phyloP scores from a whole-genome alignment of 179 eudicot species.

The Gypsophila paniculata region DNA sequence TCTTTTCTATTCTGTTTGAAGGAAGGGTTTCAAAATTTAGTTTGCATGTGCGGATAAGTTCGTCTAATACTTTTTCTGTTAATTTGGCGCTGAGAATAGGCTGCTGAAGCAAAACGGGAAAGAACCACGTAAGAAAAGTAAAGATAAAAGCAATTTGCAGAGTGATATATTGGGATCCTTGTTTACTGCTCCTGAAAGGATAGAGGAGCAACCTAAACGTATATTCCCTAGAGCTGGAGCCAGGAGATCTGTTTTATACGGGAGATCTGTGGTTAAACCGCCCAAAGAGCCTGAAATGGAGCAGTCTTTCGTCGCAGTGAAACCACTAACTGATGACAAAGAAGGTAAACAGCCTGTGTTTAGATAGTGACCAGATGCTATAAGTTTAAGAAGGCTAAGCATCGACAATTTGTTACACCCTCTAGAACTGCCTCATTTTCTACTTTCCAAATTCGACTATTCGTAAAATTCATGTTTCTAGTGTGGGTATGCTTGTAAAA shows the following conservation, averaged over 20 bases:
- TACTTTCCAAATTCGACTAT: no score
- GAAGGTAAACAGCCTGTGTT: slow-evolving; percentile 34
- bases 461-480: no score
- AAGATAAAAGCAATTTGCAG: slow-evolving; percentile 33
- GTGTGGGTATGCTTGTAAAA: no score
- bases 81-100: slow-evolving; percentile 21
- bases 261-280: slow-evolving; percentile 39
- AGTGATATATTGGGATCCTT: slow-evolving; percentile 52
- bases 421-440: no score
- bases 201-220: slow-evolving; percentile 33
- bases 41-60: not conserved
- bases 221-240: slow-evolving; percentile 2
- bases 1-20: not conserved
- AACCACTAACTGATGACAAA: slow-evolving; percentile 29
- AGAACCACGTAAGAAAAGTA: slow-evolving; percentile 29
- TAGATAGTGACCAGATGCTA: not conserved
- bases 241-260: slow-evolving; percentile 32
- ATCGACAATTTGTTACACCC: not conserved
- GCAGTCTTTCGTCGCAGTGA: slow-evolving; percentile 33
- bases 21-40: not conserved
- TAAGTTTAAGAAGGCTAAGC: not conserved
- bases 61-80: slow-evolving; percentile 11
- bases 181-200: slow-evolving; percentile 44
- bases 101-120: slow-evolving; percentile 23
- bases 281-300: slow-evolving; percentile 32